Evolutionary conservation across 768 basidiomycete genomes (phyloP).

Genomic region (Antrodiella citrinella): DNA sequence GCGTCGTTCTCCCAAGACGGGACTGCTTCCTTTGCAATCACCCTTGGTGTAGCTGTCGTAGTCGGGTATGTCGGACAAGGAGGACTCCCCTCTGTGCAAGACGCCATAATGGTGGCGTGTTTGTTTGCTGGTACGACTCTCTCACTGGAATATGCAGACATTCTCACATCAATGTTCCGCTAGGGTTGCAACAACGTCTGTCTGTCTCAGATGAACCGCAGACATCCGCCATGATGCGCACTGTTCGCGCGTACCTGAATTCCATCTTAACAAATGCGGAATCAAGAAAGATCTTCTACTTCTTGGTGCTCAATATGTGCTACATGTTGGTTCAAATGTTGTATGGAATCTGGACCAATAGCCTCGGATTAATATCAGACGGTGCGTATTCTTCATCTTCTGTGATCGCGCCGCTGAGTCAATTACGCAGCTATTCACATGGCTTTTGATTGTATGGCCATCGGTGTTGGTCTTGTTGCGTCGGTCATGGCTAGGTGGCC

Average conservation of each 20-base stretch:
- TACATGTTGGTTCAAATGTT: conserved; percentile 98
- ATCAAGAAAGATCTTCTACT: conserved; percentile 94
- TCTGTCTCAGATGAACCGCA: no score
- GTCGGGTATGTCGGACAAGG: background rate
- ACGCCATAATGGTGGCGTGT: background rate
- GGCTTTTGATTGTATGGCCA: conserved; percentile 98
- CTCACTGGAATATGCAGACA: no score
- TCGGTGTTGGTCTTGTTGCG: conserved; percentile 90
- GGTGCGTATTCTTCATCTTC: conserved; percentile 37
- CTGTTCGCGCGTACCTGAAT: conserved; percentile 68
- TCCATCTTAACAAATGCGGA: conserved; percentile 87
- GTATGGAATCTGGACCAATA: conserved; percentile 97
- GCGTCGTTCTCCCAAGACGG: no score
- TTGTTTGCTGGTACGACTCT: background rate
- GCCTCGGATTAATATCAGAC: conserved; percentile 92
- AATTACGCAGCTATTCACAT: conserved; percentile 82
- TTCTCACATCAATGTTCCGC: no score
- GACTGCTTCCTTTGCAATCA: no score
- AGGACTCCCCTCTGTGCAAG: background rate
- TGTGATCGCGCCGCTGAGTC: background rate
- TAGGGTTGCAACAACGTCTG: no score
- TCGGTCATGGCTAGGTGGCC: conserved; percentile 99
- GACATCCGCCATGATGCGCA: conserved; percentile 17
- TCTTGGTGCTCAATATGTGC: conserved; percentile 86
- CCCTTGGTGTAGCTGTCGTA: background rate